phyloP scores from a whole-genome alignment of 1,139 yeast species.

The Saccharomyces hybrid region DNA sequence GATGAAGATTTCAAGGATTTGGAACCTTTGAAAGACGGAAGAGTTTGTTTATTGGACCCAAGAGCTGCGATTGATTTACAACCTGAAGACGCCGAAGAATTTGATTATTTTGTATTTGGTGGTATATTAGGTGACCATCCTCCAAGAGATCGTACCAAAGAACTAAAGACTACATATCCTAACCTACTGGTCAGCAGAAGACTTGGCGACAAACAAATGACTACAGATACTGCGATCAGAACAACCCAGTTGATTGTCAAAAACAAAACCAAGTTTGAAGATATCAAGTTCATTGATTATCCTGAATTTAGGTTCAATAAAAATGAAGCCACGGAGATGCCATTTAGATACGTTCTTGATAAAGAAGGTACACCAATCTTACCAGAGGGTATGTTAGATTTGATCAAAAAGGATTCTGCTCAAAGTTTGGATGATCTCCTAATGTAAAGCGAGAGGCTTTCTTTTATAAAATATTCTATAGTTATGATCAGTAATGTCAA shows the following conservation, averaged over 20 bases:
- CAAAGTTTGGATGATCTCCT: constrained; percentile 54
- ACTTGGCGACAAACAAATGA: constrained; percentile 85
- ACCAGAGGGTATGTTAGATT: constrained; percentile 85
- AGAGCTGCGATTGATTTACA: constrained; percentile 66
- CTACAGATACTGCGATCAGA: constrained; percentile 94
- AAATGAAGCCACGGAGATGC: constrained; percentile 95
- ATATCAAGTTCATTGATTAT: constrained; percentile 78
- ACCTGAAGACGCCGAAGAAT: constrained; percentile 57
- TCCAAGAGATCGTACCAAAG: constrained; percentile 91
- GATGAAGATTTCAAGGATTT: constrained; percentile 27
- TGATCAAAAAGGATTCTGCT: constrained; percentile 78
- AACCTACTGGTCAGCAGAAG: constrained; percentile 64
- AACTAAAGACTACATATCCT: constrained; percentile 69
- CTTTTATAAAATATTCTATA: not conserved
- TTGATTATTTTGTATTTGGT: constrained; percentile 88
- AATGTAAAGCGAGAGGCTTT: constrained; percentile 3
- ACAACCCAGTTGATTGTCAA: constrained; percentile 74
- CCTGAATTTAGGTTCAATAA: constrained; percentile 87
- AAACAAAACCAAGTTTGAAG: constrained; percentile 48
- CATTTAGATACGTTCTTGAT: constrained; percentile 74
- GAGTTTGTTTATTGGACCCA: constrained; percentile 84
- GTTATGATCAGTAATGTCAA: not conserved
- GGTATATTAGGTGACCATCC: constrained; percentile 97
- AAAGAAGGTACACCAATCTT: constrained; percentile 60
- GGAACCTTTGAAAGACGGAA: constrained; percentile 33